Evolutionary conservation across 2,329 filamentous ascomycete genomes (phyloP).

Genomic region (Microdochium nivale): DNA sequence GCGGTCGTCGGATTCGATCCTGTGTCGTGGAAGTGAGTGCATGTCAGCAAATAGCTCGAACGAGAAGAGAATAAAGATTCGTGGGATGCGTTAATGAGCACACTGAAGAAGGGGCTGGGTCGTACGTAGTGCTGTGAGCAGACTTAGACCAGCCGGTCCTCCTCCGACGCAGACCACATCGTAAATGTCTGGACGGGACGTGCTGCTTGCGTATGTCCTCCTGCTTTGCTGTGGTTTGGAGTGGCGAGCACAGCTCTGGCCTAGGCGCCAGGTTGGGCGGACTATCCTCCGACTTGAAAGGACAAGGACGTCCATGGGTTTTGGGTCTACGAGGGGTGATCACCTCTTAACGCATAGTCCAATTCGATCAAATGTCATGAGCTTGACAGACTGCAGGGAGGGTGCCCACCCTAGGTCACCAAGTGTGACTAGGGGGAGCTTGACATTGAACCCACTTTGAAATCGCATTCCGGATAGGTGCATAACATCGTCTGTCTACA

Average conservation of each 20-base stretch:
- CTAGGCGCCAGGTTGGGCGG: constrained; percentile 21
- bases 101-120: constrained; percentile 1
- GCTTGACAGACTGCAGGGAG: no score
- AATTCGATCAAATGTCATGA: background rate
- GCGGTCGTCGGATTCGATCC: constrained; percentile 69
- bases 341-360: background rate
- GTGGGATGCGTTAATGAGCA: no score
- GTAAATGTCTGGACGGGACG: constrained; percentile 61
- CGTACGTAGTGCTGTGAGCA: constrained; percentile 68
- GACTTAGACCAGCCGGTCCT: constrained; percentile 79
- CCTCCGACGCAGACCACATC: constrained; percentile 90
- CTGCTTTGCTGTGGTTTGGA: background rate
- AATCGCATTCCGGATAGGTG: no score
- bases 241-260: constrained; percentile 34
- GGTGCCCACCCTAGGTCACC: no score
- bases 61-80: background rate
- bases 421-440: no score
- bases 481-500: no score
- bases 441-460: no score
- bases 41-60: background rate
- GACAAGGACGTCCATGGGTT: constrained; percentile 15
- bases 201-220: constrained; percentile 32
- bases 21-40: constrained; percentile 26
- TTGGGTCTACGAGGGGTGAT: background rate
- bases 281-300: constrained; percentile 11